Conservation (phyloP, 73 alveolate species). For the Symbiodinium pilosum region DNA sequence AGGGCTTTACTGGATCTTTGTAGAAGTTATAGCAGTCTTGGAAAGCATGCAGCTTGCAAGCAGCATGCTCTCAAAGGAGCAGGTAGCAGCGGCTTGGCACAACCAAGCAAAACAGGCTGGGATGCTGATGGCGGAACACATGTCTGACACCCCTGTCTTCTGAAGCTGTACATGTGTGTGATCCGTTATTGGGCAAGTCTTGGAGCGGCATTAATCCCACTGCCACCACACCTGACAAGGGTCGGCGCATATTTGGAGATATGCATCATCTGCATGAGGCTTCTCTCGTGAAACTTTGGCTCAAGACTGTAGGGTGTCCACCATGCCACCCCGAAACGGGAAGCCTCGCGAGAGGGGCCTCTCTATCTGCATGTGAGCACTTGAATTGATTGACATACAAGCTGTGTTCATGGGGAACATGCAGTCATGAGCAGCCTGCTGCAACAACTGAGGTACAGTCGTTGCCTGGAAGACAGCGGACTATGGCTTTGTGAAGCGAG, state of each 20-base stretch:
- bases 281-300: conserved; percentile 1
- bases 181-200: no score
- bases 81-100: conserved; percentile 49
- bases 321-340: conserved; percentile 9
- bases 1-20: no score
- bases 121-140: no score
- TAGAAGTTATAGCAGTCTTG: not conserved
- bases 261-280: no score
- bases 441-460: conserved; percentile 59
- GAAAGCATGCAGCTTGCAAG: not conserved
- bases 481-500: conserved; percentile 94
- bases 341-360: conserved; percentile 76
- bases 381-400: no score
- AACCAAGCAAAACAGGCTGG: conserved; percentile 54
- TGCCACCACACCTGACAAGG: no score
- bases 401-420: no score
- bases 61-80: not conserved
- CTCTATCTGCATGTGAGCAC: not conserved
- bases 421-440: not conserved
- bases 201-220: no score
- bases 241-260: no score
- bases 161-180: no score
- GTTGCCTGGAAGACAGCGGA: conserved; percentile 92
- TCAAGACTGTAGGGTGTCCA: conserved; percentile 29
- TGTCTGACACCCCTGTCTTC: no score